These are phyloP conservation scores for Pilobolus umbonatus DNA, from an alignment of 192 early-diverging fungal genomes.

Conservation along the genomic window DNA sequence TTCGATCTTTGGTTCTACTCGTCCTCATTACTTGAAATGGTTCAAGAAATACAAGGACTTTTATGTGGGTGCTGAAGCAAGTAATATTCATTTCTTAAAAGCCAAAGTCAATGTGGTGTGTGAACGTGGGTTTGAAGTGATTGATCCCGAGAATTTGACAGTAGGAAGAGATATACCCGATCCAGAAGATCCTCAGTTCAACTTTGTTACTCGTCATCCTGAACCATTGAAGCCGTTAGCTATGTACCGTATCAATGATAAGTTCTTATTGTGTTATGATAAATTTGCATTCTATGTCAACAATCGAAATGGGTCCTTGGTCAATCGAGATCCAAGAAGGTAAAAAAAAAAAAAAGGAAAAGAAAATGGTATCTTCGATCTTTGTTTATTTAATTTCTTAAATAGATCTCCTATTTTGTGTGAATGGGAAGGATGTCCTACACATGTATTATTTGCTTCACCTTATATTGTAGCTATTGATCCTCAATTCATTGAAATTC, in stretches of 20 bases:
- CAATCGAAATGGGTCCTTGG: constrained; percentile 60
- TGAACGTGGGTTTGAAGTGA: constrained; percentile 91
- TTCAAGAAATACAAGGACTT: constrained; percentile 59
- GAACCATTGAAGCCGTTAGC: constrained; percentile 77
- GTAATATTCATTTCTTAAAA: constrained; percentile 81
- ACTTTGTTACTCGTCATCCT: constrained; percentile 72
- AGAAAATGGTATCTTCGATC: too few relatives aligned
- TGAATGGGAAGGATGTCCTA: constrained; percentile 35
- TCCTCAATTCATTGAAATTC: constrained; percentile 84
- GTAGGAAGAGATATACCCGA: constrained; percentile 80
- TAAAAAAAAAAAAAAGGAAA: background rate
- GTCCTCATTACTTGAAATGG: constrained; percentile 9
- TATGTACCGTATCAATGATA: constrained; percentile 73
- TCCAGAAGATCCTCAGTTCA: constrained; percentile 69
- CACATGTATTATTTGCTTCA: constrained; percentile 50
- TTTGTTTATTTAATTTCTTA: background rate
- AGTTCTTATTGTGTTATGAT: constrained; percentile 89
- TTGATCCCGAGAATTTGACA: constrained; percentile 82
- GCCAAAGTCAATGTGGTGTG: constrained; percentile 87
- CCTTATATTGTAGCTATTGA: constrained; percentile 93
- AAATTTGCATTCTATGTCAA: constrained; percentile 94
- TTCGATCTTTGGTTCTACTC: constrained; percentile 6
- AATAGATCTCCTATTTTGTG: constrained; percentile 24
- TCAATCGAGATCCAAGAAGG: constrained; percentile 12
- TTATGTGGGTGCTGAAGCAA: constrained; percentile 89